Evolutionary conservation across 176 grass and related monocot species (phyloP).

Genomic region (Lolium multiflorum): DNA sequence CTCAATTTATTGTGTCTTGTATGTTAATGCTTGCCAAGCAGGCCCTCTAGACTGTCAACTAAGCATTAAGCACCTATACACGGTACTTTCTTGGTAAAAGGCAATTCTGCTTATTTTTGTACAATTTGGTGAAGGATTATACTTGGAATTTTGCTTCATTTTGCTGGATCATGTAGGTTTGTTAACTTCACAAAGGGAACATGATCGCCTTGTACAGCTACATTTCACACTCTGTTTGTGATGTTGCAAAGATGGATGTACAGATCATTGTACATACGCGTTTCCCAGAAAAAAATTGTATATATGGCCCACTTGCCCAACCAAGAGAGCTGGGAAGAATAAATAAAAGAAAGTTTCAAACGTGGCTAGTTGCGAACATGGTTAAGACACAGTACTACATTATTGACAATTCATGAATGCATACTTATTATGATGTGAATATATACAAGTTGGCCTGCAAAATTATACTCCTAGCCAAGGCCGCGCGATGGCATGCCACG

Average conservation of each 20-base stretch:
- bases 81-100: slow-evolving; percentile 42
- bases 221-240: slow-evolving; percentile 7
- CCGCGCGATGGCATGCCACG: too few relatives aligned
- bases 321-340: background rate
- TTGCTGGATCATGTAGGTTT: slow-evolving; percentile 23
- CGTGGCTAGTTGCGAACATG: slow-evolving; percentile 20
- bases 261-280: background rate
- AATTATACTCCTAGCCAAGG: too few relatives aligned
- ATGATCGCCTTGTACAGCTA: slow-evolving; percentile 9
- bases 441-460: too few relatives aligned
- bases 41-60: slow-evolving; percentile 46
- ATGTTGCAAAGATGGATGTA: slow-evolving; percentile 24
- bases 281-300: background rate
- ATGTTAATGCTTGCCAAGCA: slow-evolving; percentile 58
- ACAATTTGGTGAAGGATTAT: slow-evolving; percentile 32
- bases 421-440: too few relatives aligned
- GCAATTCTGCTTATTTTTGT: slow-evolving; percentile 36
- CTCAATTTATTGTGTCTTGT: slow-evolving; percentile 62
- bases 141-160: slow-evolving; percentile 22
- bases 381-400: too few relatives aligned
- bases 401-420: too few relatives aligned
- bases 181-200: slow-evolving; percentile 21
- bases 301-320: slow-evolving; percentile 24
- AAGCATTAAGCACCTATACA: slow-evolving; percentile 39
- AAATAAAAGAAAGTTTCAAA: slow-evolving; percentile 36